Evolutionary conservation across 345 rosid genomes (phyloP).

Genomic region (Mallotus nudiflorus): DNA sequence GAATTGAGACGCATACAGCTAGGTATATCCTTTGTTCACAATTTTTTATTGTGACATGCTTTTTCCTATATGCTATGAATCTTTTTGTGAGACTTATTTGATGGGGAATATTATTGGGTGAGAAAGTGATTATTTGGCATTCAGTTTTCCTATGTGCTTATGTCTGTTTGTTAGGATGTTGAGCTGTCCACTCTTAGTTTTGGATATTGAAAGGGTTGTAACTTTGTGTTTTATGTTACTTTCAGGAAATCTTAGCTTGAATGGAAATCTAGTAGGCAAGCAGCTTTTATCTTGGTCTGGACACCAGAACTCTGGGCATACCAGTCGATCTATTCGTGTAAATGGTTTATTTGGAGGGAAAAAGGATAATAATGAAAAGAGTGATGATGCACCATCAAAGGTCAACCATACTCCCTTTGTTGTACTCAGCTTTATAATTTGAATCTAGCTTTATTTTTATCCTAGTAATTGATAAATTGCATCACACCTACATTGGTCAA

Average conservation of each 20-base stretch:
- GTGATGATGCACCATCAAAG: slow-evolving; percentile 72
- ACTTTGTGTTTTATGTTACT: slow-evolving; percentile 15
- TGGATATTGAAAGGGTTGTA: slow-evolving; percentile 3
- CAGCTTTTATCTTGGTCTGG: slow-evolving; percentile 35
- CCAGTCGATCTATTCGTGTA: slow-evolving; percentile 44
- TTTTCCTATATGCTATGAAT: background rate
- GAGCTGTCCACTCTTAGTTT: background rate
- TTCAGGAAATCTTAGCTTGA: slow-evolving; percentile 51
- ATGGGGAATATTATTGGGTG: background rate
- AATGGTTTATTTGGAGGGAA: slow-evolving; percentile 77
- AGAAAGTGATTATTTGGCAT: background rate
- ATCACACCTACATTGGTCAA: background rate
- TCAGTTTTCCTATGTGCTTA: background rate
- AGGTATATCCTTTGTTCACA: background rate
- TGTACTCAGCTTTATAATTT: background rate
- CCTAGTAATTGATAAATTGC: background rate
- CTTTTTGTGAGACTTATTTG: background rate
- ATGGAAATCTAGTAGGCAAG: slow-evolving; percentile 39
- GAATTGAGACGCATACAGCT: background rate
- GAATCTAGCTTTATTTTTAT: background rate
- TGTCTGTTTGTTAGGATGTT: background rate
- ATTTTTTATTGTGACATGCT: background rate
- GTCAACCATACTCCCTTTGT: slow-evolving; percentile 30
- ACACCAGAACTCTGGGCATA: slow-evolving; percentile 26
- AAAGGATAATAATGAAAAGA: slow-evolving; percentile 60